These are phyloP conservation scores for Fraxinus sp. DNA, from an alignment of 305 asterid species.

Conservation along the genomic window DNA sequence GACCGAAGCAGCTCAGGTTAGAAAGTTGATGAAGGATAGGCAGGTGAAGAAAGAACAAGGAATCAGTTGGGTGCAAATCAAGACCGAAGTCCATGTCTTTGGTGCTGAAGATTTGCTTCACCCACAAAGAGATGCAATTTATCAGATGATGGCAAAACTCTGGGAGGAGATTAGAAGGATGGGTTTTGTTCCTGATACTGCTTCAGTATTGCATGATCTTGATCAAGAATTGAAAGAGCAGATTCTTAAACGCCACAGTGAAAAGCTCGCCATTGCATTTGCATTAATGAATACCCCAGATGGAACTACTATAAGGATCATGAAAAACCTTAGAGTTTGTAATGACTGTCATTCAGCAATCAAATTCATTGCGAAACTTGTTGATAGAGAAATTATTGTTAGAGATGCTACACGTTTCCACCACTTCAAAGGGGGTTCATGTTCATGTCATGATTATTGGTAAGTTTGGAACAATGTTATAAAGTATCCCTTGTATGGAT, in stretches of 20 bases:
- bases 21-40: constrained; percentile 78
- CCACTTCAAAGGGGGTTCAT: constrained; percentile 71
- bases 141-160: constrained; percentile 41
- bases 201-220: constrained; percentile 73
- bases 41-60: constrained; percentile 89
- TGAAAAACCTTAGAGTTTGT: constrained; percentile 92
- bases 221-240: constrained; percentile 73
- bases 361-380: constrained; percentile 68
- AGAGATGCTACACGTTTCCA: constrained; percentile 87
- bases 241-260: constrained; percentile 79
- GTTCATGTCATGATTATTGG: constrained; percentile 90
- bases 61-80: constrained; percentile 77
- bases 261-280: constrained; percentile 85
- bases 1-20: constrained; percentile 67
- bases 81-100: constrained; percentile 60
- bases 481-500: background rate
- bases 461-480: constrained; percentile 20
- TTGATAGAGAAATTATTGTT: constrained; percentile 61
- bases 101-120: constrained; percentile 78
- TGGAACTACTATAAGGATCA: constrained; percentile 58
- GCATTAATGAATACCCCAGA: constrained; percentile 68
- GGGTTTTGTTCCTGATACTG: constrained; percentile 75
- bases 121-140: constrained; percentile 64
- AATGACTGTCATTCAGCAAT: constrained; percentile 86
- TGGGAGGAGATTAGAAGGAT: constrained; percentile 81